phyloP scores from a whole-genome alignment of 1,284 basidiomycete species.

The Macrocystidia cucumis region DNA sequence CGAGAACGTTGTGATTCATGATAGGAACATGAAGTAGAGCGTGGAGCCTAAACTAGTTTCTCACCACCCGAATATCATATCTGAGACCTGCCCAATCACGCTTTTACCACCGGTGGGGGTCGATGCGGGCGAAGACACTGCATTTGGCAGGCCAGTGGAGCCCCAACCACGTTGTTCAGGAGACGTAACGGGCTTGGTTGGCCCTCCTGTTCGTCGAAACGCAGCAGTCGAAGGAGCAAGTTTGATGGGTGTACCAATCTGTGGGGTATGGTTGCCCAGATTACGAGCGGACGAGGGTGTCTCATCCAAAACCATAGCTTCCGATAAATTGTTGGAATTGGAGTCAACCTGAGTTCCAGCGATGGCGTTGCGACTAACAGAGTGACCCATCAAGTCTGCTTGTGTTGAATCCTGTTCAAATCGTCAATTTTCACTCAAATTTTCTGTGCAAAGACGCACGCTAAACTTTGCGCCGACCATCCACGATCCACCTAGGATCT shows the following conservation, averaged over 20 bases:
- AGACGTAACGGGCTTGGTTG: conserved; percentile 24
- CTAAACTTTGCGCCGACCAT: conserved; percentile 82
- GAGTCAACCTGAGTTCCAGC: conserved; percentile 13
- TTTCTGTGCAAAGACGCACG: conserved; percentile 31
- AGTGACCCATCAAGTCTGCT: conserved; percentile 47
- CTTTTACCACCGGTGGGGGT: conserved; percentile 49
- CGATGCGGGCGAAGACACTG: conserved; percentile 10
- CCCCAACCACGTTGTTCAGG: conserved; percentile 17
- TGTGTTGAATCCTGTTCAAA: conserved; percentile 45
- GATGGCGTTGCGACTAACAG: conserved; percentile 18
- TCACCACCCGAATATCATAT: conserved; percentile 72
- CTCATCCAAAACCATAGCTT: conserved; percentile 38
- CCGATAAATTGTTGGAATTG: conserved; percentile 16
- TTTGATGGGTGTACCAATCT: conserved; percentile 56
- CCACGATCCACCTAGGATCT: conserved; percentile 62
- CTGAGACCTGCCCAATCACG: conserved; percentile 64
- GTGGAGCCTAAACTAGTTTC: too few relatives aligned
- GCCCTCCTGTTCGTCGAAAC: conserved; percentile 43
- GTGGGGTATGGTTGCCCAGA: conserved; percentile 21
- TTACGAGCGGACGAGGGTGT: conserved; percentile 19
- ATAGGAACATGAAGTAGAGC: too few relatives aligned
- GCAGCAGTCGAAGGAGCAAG: conserved; percentile 64
- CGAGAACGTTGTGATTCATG: too few relatives aligned
- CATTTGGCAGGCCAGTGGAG: conserved; percentile 7
- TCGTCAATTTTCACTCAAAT: conserved; percentile 5